Evolutionary conservation across 176 grass and related monocot species (phyloP), one percentile per base, ranked within the genome.

Genomic region (Oryza meyeriana): DNA sequence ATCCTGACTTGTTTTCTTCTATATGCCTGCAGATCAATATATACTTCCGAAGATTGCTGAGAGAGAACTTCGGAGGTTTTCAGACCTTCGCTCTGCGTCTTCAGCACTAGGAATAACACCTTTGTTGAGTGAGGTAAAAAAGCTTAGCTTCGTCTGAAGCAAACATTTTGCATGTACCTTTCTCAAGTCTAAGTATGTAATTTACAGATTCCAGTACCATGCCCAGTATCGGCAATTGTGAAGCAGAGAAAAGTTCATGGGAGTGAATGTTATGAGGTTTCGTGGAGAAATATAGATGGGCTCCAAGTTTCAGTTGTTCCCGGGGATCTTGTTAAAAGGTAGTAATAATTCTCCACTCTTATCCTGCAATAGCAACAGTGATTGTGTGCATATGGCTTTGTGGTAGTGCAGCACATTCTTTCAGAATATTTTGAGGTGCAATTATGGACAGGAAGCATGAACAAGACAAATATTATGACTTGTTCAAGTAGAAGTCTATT

Each of bases 41-140:
- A 93, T 94, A 78, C 89, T 97, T 78, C 92, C 95, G 10, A 97
- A 97, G 81, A 89, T 97, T 67, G 92, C 95, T 77, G 95, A 94
- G 86, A 97, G 95, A 91, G 90, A 97, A 85, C 95, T 97, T 79
- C 81, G 95, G 70, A 91, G 84, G 48, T 97, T 92, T 87, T 73
- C 83, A 39, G 92, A 92, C 85, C 83, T 97, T 66, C 89, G 78
- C 68, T 76, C 81, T 2, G 81, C 81, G 6, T 91, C 88, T 81
- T 93, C 90, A 78, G 87, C 68, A 74, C 75, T 91, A 61, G 89
- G 79, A 86, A 36, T 75, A 10, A 82, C 84, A 72, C 44, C 84
- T 78, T 84, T 32, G 34, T 80, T 90, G 48, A 25, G 69, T 81
- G 70, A 90, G 71, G 90, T 89, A 87, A 33, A 87, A 33, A 34